Base-by-base conservation (phyloP, 768 basidiomycete species). In the Chalciporus chontae region DNA sequence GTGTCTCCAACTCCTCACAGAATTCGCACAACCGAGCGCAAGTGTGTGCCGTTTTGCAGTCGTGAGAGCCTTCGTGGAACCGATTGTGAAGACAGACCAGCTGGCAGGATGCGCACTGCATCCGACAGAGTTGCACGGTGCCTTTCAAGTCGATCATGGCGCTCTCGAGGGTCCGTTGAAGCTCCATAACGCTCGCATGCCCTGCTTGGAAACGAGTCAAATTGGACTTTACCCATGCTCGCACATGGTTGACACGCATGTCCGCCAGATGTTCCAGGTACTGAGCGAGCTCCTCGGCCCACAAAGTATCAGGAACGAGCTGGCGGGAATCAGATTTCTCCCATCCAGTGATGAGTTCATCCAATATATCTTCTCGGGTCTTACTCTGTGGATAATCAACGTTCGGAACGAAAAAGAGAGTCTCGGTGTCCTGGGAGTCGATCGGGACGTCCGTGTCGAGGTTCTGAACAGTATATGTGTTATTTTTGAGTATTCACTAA, bases 221-320 rank as follows among this genome's bases (percentile, higher is more conserved):
- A 50, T 84, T 84, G 3, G 69, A 62, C 6, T 65, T 59, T 24
- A 83, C 63, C 83, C 83, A 84, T 43, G 66, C 60, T 13, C 65
- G 65, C 27, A 85, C 78, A 51, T 76, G 74, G 6, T 68, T 54
- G 24, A 80, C 59, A 26, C 83, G 74, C 50, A 65, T 54, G 23
- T 77, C 69, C 21, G 65, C 74, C n/a, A 79, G 51, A n/a, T 59
- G 50, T 37, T 69, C 62, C 29, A 84, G 66, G 58, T 77, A 69
- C 18, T 49, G 37, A 5, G 68, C 60, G 14, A 84, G 68, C 14
- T 62, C 60, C 8, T 61, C 54, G 18, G 66, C 58, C 79, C 79
- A 82, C 37, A 71, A 65, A 18, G 55, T 39, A 38, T 84, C 83
- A 0, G 59, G 47, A 32, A 60, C 48, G 8, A 63, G 52, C 47